A percentile compares a stretch with the other conserved stretches of the same genome.
Conservation (phyloP, 2,329 filamentous ascomycete genomes). For the Exophiala phaeomuriformis region DNA sequence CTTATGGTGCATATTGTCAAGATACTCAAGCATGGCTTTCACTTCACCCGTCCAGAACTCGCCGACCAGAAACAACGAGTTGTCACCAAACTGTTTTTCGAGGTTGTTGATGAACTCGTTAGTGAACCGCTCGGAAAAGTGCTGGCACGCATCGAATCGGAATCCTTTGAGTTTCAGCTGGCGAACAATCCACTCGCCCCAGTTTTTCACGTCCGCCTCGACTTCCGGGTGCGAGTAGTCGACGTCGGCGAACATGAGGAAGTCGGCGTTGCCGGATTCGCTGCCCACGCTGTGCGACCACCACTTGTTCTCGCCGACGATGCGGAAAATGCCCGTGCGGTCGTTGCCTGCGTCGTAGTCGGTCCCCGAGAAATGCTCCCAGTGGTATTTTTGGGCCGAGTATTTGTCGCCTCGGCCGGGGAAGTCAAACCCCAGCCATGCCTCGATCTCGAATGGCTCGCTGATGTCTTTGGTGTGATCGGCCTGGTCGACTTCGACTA, state of each 20-base stretch:
- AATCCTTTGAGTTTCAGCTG: conserved; percentile 54
- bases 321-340: conserved; percentile 54
- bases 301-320: conserved; percentile 52
- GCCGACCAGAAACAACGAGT: conserved; percentile 52
- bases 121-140: conserved; percentile 54
- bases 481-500: conserved; percentile 52
- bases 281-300: conserved; percentile 52
- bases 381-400: conserved; percentile 51
- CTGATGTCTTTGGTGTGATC: conserved; percentile 48
- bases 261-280: conserved; percentile 65
- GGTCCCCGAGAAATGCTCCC: conserved; percentile 55
- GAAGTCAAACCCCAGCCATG: conserved; percentile 58
- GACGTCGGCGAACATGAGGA: conserved; percentile 59
- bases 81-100: conserved; percentile 41
- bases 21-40: conserved; percentile 47
- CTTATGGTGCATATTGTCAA: conserved; percentile 50
- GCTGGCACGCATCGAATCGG: conserved; percentile 60
- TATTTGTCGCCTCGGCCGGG: conserved; percentile 50
- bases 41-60: conserved; percentile 53
- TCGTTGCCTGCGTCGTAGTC: conserved; percentile 51
- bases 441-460: conserved; percentile 53
- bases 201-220: conserved; percentile 51
- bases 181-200: conserved; percentile 56
- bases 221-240: conserved; percentile 56
- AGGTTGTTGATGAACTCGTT: conserved; percentile 51